Evolutionary conservation across 129 eudicot genomes (phyloP), one percentile per base, ranked within the genome.

Genomic region (Escallonia herrerae): DNA sequence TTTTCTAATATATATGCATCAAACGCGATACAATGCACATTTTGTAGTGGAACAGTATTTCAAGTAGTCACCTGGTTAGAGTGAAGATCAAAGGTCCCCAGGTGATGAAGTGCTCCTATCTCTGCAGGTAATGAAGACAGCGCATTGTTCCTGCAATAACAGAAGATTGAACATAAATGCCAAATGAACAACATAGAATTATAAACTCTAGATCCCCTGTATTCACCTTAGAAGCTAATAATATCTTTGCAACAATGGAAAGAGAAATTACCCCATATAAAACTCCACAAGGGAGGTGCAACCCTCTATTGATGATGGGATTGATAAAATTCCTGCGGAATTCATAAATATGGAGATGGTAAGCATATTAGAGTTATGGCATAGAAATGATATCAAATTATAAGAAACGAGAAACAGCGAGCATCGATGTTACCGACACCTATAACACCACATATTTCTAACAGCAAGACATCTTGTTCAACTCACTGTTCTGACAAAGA

Each of bases 401-500:
- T 5, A 46, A 44, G 40, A 56, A 63, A 37, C 40, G 15, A 68
- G 38, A 63, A 44, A 11, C 62, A 8, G 15, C n/a, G 3, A 66
- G 15, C 54, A 49, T 15, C 9, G 15, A 43, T 22, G 33, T 22
- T 22, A 22, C 33, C 1, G 33, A 22, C 33, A 22, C 33, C 33
- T 22, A 22, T 22, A 22, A 22, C 33, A 22, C 63, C 8, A 58
- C 42, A 39, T 56, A 64, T 22, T 64, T 63, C n/a, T 15, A 55
- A 33, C 53, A 62, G 50, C 9, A 55, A 65, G 39, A 68, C 38
- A 77, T 37, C 54, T 47, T 15, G 15, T 56, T 42, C 15, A 45
- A 81, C 98, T 84, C 79, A 94, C 99, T 82, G 70, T 94, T 94
- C 71, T 84, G 99, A 80, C 82, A 93, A 67, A 94, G 84, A 72